Evolutionary conservation across 2,329 filamentous ascomycete genomes (phyloP).

Genomic region (Geosmithia flava): DNA sequence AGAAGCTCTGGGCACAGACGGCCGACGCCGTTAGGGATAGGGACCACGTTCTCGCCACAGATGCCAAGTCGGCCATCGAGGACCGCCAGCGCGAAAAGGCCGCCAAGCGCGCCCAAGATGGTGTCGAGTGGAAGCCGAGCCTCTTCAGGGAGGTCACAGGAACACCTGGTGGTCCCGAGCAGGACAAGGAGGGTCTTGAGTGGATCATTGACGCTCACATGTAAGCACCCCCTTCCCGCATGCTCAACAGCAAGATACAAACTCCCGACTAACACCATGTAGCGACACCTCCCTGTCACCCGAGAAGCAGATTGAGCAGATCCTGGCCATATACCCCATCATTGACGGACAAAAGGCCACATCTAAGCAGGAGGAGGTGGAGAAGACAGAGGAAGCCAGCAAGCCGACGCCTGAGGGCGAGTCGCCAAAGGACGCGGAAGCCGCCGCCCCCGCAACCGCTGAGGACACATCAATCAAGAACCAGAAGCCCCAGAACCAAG

Average conservation of each 20-base stretch:
- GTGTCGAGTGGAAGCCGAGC: slow-evolving; percentile 76
- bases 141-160: slow-evolving; percentile 69
- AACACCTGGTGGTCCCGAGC: slow-evolving; percentile 57
- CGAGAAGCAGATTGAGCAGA: slow-evolving; percentile 64
- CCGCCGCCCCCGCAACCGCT: not conserved
- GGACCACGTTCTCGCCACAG: slow-evolving; percentile 81
- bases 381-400: not conserved
- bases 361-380: not conserved
- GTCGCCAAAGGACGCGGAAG: slow-evolving; percentile 2
- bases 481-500: slow-evolving; percentile 17
- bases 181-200: slow-evolving; percentile 81
- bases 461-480: not conserved
- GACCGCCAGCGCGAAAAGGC: slow-evolving; percentile 86
- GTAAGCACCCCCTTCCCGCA: slow-evolving; percentile 33
- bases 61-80: slow-evolving; percentile 94
- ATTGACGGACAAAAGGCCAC: slow-evolving; percentile 58
- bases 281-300: slow-evolving; percentile 37
- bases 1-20: slow-evolving; percentile 74
- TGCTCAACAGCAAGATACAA: not conserved
- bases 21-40: slow-evolving; percentile 69
- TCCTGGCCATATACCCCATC: slow-evolving; percentile 76
- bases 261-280: slow-evolving; percentile 1
- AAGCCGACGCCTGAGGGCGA: not conserved
- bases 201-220: slow-evolving; percentile 87
- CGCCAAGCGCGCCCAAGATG: slow-evolving; percentile 62